Percentiles rank a stretch among this genome's conserved stretches.
Evolutionary conservation across 768 basidiomycete genomes (phyloP).

Genomic region (Termitomyces heimii): DNA sequence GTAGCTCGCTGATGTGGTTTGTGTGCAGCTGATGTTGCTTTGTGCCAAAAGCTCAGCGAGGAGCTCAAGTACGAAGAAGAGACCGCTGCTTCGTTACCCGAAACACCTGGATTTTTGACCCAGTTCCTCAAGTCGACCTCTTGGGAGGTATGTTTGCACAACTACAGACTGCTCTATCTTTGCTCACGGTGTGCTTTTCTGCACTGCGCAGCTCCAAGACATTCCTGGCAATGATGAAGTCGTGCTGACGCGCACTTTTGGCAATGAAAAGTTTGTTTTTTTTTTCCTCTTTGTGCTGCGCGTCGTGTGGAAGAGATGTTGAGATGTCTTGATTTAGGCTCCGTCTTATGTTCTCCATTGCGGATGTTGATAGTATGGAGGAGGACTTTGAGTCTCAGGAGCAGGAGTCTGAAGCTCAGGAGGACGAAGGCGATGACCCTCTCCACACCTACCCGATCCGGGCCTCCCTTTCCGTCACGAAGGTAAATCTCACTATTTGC

Average conservation of each 20-base stretch:
- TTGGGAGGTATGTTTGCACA: conserved; percentile 60
- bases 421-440: conserved; percentile 20
- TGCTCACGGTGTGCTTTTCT: background rate
- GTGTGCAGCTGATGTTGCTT: conserved; percentile 59
- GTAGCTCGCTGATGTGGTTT: background rate
- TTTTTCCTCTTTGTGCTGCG: no score
- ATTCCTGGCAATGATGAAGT: conserved; percentile 75
- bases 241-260: conserved; percentile 73
- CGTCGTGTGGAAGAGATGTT: background rate
- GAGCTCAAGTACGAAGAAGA: conserved; percentile 88
- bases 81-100: conserved; percentile 26
- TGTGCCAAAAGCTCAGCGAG: conserved; percentile 69
- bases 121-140: conserved; percentile 66
- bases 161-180: background rate
- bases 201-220: conserved; percentile 58
- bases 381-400: conserved; percentile 23
- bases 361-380: conserved; percentile 62
- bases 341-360: conserved; percentile 88
- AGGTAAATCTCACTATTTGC: conserved; percentile 37
- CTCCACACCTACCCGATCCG: conserved; percentile 63
- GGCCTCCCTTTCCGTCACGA: conserved; percentile 77
- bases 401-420: conserved; percentile 19
- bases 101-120: conserved; percentile 70
- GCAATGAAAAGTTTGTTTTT: conserved; percentile 77
- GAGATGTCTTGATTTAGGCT: conserved; percentile 44